A percentile compares a stretch with the other conserved stretches of the same genome.
These are phyloP conservation scores for Cercospora nicotianae DNA, from an alignment of 2,329 filamentous ascomycete genomes.

Conservation along the genomic window DNA sequence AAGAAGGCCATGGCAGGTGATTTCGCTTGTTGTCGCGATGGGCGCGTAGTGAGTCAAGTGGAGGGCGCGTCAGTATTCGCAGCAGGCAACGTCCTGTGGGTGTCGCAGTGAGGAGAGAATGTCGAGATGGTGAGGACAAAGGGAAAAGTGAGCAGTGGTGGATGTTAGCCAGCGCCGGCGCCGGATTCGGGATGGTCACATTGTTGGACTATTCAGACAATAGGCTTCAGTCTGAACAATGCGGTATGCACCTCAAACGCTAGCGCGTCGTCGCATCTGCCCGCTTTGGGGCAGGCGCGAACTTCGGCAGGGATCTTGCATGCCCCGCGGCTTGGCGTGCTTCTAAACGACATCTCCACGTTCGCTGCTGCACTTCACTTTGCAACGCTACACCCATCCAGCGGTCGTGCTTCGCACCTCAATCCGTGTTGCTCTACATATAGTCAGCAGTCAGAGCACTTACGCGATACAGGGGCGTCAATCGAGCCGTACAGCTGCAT, in stretches of 20 bases:
- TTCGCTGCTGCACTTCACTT: background rate
- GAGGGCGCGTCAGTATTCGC: background rate
- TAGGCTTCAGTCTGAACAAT: constrained; percentile 5
- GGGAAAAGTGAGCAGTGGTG: constrained; percentile 4
- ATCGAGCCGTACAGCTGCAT: background rate
- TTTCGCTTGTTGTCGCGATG: background rate
- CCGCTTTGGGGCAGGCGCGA: background rate
- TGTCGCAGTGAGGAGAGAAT: background rate
- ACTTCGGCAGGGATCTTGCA: background rate
- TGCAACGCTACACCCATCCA: background rate
- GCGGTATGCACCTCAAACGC: constrained; percentile 1
- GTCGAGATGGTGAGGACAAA: constrained; percentile 7
- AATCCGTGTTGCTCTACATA: background rate
- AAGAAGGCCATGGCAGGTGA: constrained; percentile 25
- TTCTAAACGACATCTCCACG: background rate
- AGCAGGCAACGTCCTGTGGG: background rate
- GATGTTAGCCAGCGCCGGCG: constrained; percentile 10
- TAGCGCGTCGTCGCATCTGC: constrained; percentile 4
- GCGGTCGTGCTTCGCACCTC: background rate
- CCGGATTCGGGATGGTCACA: constrained; percentile 1
- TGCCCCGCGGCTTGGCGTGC: background rate
- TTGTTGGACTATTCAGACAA: constrained; percentile 5
- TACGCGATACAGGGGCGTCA: background rate
- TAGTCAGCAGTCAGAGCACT: background rate
- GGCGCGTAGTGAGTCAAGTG: background rate